Percentiles rank a stretch among this genome's conserved stretches.
These are phyloP conservation scores for Podosphaera aphanis DNA, from an alignment of 2,329 filamentous ascomycete genomes.

Conservation along the genomic window DNA sequence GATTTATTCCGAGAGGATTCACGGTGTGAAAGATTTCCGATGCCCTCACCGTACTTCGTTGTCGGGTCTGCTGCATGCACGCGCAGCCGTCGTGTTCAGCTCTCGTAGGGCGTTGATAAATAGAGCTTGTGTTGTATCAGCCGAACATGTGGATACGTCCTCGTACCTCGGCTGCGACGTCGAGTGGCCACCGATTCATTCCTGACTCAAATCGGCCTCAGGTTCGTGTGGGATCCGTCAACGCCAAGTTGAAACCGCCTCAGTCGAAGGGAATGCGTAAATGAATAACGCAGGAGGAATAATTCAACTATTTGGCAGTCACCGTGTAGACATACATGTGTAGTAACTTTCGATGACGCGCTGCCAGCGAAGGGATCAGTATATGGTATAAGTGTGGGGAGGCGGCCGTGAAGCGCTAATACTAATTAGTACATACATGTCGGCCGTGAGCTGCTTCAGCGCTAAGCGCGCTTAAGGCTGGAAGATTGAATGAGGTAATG, in stretches of 20 bases:
- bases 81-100: background rate
- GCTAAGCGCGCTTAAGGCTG: too few species aligned
- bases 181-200: background rate
- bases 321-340: too few species aligned
- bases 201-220: background rate
- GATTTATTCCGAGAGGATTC: background rate
- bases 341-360: too few species aligned
- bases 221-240: background rate
- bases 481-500: too few species aligned
- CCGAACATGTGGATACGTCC: too few species aligned
- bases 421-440: too few species aligned
- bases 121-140: background rate
- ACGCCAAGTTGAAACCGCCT: background rate
- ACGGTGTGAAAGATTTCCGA: background rate
- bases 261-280: background rate
- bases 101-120: background rate
- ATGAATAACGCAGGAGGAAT: too few species aligned
- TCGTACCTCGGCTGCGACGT: background rate
- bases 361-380: too few species aligned
- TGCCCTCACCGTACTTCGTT: background rate
- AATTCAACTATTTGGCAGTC: too few species aligned
- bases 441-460: too few species aligned
- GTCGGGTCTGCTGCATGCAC: constrained; percentile 1
- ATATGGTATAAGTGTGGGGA: too few species aligned
- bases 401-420: too few species aligned